Evolutionary conservation across 139 green algal species (phyloP), one percentile per base, ranked within the genome.

Genomic region (Coelastrella sp.): DNA sequence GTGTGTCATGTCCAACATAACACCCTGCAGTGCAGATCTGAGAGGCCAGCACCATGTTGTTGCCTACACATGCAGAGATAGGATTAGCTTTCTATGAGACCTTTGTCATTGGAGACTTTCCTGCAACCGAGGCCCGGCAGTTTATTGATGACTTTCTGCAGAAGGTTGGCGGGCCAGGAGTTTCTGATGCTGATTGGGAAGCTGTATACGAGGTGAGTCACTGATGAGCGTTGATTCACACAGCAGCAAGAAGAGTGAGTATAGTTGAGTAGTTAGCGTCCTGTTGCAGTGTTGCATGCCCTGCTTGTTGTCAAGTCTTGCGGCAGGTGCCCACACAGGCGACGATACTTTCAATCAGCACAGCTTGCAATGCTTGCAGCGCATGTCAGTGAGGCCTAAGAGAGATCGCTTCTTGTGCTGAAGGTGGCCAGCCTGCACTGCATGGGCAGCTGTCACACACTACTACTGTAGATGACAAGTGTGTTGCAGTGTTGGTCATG

Each of bases 151-250:
- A 37, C 5, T 71, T 25, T 71, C 62, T 71, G 62, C 62, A 71
- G 62, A 25, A 35, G 62, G 62, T 11, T 71, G 62, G 62, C 5
- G 37, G 37, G 25, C 62, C 62, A 71, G 62, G 4, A 35, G 62
- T 38, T 5, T 32, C 19, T 37, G 4, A 71, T 38, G n/a, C 23
- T 17, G n/a, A 71, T 71, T 71, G 62, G 62, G n/a, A 71, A n/a
- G 62, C 23, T 34, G 62, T 71, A 5, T n/a, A 71, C 62, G 37
- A 71, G 62, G 62, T 71, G 62, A n/a, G 62, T 71, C 62, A 38
- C 23, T 43, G 30, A 71, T 9, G 6, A 5, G n/a, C 37, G n/a
- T 5, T 9, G 37, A n/a, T 38, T 57, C 62, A 9, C 62, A 71
- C 5, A 19, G 23, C 30, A 32, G 25, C 62, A 38, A 21, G 25